Evolutionary conservation across 352 stramenopile genomes (phyloP), one percentile per base, ranked within the genome.

Genomic region (Globisporangium abappressorium): DNA sequence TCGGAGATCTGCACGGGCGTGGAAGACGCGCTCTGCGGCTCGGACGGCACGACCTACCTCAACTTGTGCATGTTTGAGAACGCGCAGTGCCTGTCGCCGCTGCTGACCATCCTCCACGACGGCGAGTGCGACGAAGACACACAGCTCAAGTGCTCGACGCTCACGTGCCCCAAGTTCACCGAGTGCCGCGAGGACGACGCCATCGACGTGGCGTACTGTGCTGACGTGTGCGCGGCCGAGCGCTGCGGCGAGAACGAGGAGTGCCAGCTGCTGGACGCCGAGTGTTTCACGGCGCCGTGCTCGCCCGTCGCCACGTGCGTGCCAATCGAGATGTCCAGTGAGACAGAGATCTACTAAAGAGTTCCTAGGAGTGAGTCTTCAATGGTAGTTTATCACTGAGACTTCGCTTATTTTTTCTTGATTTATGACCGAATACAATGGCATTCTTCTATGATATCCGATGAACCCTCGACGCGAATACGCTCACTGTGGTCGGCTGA

Each of bases 221-320:
- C 72, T 1, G 82, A 89, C 28, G 67, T 89, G 0, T 89, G 80
- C 62, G 78, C 77, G 1, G 55, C 70, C 0, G 80, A 90, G 26
- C 80, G 79, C 36, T 91, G 82, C 53, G 72, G 76, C 15, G 72
- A 75, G 18, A 59, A 75, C 9, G 78, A 85, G 46, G 68, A 72
- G 30, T 90, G 81, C 30, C 63, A 87, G 62, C 70, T 89, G 6
- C 58, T 83, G 0, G 69, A 82, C 15, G 68, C 68, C 0, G 77
- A 81, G 43, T 91, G 82, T 70, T 87, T 71, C 72, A 89, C 79
- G 8, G 80, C 79, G 9, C 79, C 80, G 5, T 89, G 80, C 59
- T 82, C 82, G 38, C 77, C 75, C 3, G 74, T 88, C 47, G 80
- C 80, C 15, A 85, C 81, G 57, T 91, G 82, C 62, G 62, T 91